These are phyloP conservation scores for Hemisphaericaspora xylanilytica DNA, from an alignment of 1,139 yeast genomes.

Conservation along the genomic window DNA sequence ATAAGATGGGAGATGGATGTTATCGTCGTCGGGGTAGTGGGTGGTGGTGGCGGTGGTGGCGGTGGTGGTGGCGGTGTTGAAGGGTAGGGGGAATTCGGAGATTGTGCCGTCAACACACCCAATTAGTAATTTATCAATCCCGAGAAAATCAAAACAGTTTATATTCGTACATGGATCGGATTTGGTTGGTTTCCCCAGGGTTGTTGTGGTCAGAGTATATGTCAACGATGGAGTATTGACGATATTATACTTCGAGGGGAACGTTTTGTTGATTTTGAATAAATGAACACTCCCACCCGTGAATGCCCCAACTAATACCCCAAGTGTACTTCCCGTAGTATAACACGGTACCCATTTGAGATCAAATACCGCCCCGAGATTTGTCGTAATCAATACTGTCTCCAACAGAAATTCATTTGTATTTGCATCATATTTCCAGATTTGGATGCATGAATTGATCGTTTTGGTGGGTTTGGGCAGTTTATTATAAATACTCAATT, in stretches of 20 bases:
- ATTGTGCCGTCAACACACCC: conserved; percentile 69
- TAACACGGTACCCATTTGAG: conserved; percentile 50
- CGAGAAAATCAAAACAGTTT: conserved; percentile 55
- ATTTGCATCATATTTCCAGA: conserved; percentile 43
- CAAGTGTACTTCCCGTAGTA: conserved; percentile 29
- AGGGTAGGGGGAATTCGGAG: conserved; percentile 55
- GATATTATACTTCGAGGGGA: conserved; percentile 19
- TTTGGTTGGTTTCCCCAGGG: background rate
- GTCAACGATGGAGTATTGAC: conserved; percentile 28
- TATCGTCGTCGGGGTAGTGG: conserved; percentile 2
- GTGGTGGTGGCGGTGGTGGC: conserved; percentile 11
- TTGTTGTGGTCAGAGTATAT: conserved; percentile 19
- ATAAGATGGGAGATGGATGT: conserved; percentile 44
- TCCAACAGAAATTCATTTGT: conserved; percentile 22
- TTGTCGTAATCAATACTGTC: conserved; percentile 36
- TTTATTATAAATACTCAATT: conserved; percentile 32
- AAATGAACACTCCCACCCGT: conserved; percentile 65
- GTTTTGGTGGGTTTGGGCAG: conserved; percentile 7
- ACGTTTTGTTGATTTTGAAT: conserved; percentile 32
- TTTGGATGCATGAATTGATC: conserved; percentile 42
- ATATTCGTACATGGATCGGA: conserved; percentile 26
- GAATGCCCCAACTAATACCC: conserved; percentile 53
- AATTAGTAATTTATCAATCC: conserved; percentile 48
- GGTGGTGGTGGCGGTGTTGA: conserved; percentile 9
- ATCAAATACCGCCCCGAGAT: conserved; percentile 54